Evolutionary conservation across 2,329 filamentous ascomycete species (phyloP).

Genomic region (Incumbomyces lentus): DNA sequence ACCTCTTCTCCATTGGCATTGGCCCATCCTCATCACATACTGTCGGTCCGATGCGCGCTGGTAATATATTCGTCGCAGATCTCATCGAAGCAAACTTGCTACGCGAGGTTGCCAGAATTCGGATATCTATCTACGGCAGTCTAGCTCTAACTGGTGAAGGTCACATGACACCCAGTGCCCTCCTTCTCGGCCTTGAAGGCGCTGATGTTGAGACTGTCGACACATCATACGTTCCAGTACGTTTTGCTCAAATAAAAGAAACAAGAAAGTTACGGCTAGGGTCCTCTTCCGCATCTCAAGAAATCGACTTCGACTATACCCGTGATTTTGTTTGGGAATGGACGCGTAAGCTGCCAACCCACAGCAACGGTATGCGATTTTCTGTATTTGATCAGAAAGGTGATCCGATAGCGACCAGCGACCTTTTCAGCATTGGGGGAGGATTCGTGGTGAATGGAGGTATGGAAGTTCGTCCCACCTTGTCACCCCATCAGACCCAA

Average conservation of each 20-base stretch:
- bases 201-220: slow-evolving; percentile 16
- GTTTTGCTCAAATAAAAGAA: slow-evolving; percentile 12
- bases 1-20: slow-evolving; percentile 19
- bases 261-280: slow-evolving; percentile 13
- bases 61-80: slow-evolving; percentile 17
- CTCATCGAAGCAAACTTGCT: slow-evolving; percentile 14
- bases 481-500: neutral
- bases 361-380: slow-evolving; percentile 15
- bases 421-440: slow-evolving; percentile 17
- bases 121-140: slow-evolving; percentile 15
- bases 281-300: slow-evolving; percentile 7
- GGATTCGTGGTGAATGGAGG: slow-evolving; percentile 16
- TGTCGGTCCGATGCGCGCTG: slow-evolving; percentile 18
- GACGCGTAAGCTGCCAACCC: slow-evolving; percentile 12
- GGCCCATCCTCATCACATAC: slow-evolving; percentile 18
- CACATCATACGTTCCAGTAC: slow-evolving; percentile 13
- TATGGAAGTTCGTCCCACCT: slow-evolving; percentile 2
- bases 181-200: slow-evolving; percentile 16
- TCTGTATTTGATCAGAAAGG: slow-evolving; percentile 14
- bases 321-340: slow-evolving; percentile 17
- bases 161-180: slow-evolving; percentile 13
- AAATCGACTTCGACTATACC: slow-evolving; percentile 14
- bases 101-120: slow-evolving; percentile 11
- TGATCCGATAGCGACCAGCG: slow-evolving; percentile 13
- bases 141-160: slow-evolving; percentile 12